Evolutionary conservation across 768 basidiomycete species (phyloP), one percentile per base, ranked within the genome.

Genomic region (Rhodotorula babjevae): DNA sequence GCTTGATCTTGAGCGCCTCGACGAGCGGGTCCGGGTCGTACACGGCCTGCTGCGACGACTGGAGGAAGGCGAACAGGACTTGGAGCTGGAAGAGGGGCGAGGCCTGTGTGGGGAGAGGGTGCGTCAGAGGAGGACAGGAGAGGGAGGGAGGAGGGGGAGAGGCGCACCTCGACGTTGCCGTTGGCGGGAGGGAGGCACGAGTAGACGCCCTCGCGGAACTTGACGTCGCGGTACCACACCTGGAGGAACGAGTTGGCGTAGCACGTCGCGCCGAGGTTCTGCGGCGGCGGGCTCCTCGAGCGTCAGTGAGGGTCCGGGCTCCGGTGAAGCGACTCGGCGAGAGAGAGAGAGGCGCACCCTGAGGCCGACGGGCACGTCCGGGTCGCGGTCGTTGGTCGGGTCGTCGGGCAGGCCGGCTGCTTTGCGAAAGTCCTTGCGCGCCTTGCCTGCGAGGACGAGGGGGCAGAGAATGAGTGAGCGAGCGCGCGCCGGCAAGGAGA

Each of bases 251-350:
- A 92, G 80, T 96, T 96, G 71, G 92, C 93, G 77, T 97, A 98
- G 80, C 95, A 98, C 8, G 95, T 97, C 27, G 94, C 94, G 9
- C 95, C 95, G 29, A 98, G 86, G 80, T 98, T 97, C 92, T 93
- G 77, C 36, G 27, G 67, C 69, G 56, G 47, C 68, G 49, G 27
- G 40, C n/a, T n/a, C n/a, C n/a, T n/a, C n/a, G n/a, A n/a, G n/a
- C n/a, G n/a, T n/a, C n/a, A n/a, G n/a, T n/a, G n/a, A n/a, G n/a
- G n/a, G n/a, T n/a, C n/a, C n/a, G n/a, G 67, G 18, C 62, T 68
- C 29, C 57, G 40, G 15, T 63, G 21, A 15, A 25, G 9, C 6
- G 9, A 46, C 27, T 42, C 44, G 44, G 14, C 44, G 44, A 46
- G 12, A 18, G 8, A 46, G 12, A 18, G 44, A 46, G 44, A 18